A percentile compares a stretch with the other conserved stretches of the same genome.
phyloP scores from a whole-genome alignment of 2,329 filamentous ascomycete genomes.

The Cercospora zeina region DNA sequence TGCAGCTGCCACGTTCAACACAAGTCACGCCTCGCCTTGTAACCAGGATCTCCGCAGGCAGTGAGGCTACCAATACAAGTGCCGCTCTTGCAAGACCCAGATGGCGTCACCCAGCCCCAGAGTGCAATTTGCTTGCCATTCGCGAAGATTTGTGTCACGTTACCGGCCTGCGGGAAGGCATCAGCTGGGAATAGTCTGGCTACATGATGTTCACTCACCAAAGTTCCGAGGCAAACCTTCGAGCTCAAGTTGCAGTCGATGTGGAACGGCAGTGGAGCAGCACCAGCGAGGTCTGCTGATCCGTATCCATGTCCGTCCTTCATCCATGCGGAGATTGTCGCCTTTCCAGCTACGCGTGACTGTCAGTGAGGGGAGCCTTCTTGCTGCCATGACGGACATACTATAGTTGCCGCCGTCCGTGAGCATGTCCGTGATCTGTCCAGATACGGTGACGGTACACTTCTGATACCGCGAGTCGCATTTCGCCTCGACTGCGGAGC shows the following conservation, averaged over 20 bases:
- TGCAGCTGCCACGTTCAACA: slow-evolving; percentile 1
- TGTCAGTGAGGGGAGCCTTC: not conserved
- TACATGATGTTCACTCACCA: slow-evolving; percentile 9
- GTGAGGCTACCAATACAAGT: slow-evolving; percentile 17
- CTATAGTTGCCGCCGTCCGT: slow-evolving; percentile 21
- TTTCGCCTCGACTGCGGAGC: slow-evolving; percentile 9
- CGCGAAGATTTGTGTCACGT: slow-evolving; percentile 22
- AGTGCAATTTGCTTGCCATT: slow-evolving; percentile 23
- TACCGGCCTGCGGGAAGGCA: slow-evolving; percentile 13
- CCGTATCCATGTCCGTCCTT: slow-evolving; percentile 22
- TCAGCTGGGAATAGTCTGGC: not conserved
- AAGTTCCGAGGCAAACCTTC: slow-evolving; percentile 17
- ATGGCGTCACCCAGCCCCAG: slow-evolving; percentile 23
- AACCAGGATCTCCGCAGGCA: slow-evolving; percentile 23
- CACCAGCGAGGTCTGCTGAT: slow-evolving; percentile 14
- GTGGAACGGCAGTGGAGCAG: slow-evolving; percentile 20
- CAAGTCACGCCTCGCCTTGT: slow-evolving; percentile 11
- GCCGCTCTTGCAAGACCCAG: slow-evolving; percentile 17
- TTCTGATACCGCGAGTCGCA: slow-evolving; percentile 16
- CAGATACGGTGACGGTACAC: slow-evolving; percentile 21
- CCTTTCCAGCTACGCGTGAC: slow-evolving; percentile 15
- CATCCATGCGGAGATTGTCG: slow-evolving; percentile 22
- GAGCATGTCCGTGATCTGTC: slow-evolving; percentile 19
- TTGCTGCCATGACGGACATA: slow-evolving; percentile 1
- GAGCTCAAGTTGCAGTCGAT: slow-evolving; percentile 18